Base-by-base conservation (phyloP, 192 early-diverging fungal genomes). In the Entomortierella lignicola region DNA sequence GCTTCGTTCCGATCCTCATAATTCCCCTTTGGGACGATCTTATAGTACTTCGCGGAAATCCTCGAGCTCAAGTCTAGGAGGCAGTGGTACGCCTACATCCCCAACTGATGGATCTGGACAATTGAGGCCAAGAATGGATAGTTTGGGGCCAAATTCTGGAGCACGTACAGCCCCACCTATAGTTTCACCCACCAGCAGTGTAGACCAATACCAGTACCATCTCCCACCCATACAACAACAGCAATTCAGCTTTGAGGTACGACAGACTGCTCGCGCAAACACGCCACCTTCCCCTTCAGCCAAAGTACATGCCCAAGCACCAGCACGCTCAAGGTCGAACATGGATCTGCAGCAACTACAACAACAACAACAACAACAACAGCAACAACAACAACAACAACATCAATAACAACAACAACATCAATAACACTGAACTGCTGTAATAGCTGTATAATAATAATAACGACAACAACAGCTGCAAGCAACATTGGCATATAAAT, bases 401-500 rank as follows among this genome's bases (percentile, higher is more conserved):
- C 63, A 42, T 17, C 65, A 56, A n/a, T 41, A 57, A 17, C 65
- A 67, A 27, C 65, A 66, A 11, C 21, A 55, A 0, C 55, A 67
- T 13, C 55, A 67, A 18, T 5, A 30, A 55, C 54, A n/a, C n/a
- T n/a, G n/a, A n/a, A n/a, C n/a, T n/a, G n/a, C n/a, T n/a, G n/a
- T n/a, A n/a, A n/a, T n/a, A n/a, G n/a, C n/a, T n/a, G n/a, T n/a
- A n/a, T 21, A 17, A 18, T 18, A 62, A 11, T 39, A 52, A 2
- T 39, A 44, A n/a, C 65, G 48, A 27, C 44, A 47, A 37, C 31
- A 57, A 20, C 41, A 56, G 18, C 53, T 43, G 17, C 67, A 39
- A 83, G 75, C 83, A 84, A 55, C 63, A 83, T 77, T 63, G 80
- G 68, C 44, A 63, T 68, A 48, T 81, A 71, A 31, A 58, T n/a